A percentile compares a stretch with the other conserved stretches of the same genome.
phyloP scores from a whole-genome alignment of 2,329 filamentous ascomycete species.

The Mariannaea sp. region DNA sequence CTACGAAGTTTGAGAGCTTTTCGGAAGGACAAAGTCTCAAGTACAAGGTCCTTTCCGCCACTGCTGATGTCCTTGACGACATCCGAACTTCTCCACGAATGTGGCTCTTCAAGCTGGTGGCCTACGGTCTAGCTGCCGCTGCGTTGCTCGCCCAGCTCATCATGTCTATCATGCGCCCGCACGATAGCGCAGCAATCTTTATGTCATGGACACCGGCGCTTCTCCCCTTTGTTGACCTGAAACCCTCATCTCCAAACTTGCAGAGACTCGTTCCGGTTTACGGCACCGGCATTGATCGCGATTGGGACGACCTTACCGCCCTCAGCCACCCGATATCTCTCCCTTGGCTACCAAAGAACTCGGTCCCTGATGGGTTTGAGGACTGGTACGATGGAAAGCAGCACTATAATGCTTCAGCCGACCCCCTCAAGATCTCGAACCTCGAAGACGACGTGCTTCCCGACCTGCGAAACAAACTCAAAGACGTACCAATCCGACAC shows the following conservation, averaged over 20 bases:
- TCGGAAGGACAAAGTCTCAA: too few species aligned
- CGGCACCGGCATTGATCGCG: slow-evolving; percentile 27
- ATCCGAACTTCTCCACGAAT: too few species aligned
- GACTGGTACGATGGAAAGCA: slow-evolving; percentile 36
- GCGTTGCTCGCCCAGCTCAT: slow-evolving; percentile 30
- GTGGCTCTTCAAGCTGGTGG: background rate
- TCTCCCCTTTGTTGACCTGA: slow-evolving; percentile 43
- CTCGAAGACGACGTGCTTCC: slow-evolving; percentile 38
- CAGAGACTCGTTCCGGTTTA: slow-evolving; percentile 31
- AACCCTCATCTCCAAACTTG: slow-evolving; percentile 35
- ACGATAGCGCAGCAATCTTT: slow-evolving; percentile 40
- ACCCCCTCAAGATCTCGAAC: slow-evolving; percentile 48
- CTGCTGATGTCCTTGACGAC: too few species aligned
- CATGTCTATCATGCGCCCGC: slow-evolving; percentile 33
- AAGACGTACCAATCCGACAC: slow-evolving; percentile 45
- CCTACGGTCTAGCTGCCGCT: slow-evolving; percentile 21
- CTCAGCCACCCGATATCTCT: slow-evolving; percentile 29
- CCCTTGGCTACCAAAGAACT: slow-evolving; percentile 37
- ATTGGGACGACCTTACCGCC: slow-evolving; percentile 40
- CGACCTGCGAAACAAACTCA: slow-evolving; percentile 27
- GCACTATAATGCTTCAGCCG: slow-evolving; percentile 42
- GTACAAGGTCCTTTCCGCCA: too few species aligned
- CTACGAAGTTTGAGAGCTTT: too few species aligned
- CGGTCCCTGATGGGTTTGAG: slow-evolving; percentile 30
- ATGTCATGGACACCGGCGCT: slow-evolving; percentile 44